These are phyloP conservation scores for Populus hybrid DNA, from an alignment of 441 rosid species.

Conservation along the genomic window DNA sequence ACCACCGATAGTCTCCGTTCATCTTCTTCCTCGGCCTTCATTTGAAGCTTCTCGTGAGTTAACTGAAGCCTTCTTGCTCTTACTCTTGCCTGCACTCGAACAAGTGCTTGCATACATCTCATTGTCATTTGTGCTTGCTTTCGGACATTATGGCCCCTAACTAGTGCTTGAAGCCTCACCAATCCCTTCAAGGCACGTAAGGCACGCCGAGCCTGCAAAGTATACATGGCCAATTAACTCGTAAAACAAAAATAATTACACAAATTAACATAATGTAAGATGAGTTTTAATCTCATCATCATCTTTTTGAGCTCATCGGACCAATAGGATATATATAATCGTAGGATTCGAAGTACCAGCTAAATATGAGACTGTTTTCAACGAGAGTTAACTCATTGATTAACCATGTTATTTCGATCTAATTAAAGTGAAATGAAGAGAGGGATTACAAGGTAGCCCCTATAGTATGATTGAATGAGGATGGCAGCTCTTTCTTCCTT, in stretches of 20 bases:
- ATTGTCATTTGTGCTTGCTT: conserved; percentile 97
- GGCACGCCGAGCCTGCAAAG: conserved; percentile 78
- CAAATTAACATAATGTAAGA: neutral
- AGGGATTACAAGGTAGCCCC: conserved; percentile 75
- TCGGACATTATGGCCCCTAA: conserved; percentile 91
- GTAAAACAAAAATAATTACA: neutral
- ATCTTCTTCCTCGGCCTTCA: conserved; percentile 28
- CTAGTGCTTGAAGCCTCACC: conserved; percentile 90
- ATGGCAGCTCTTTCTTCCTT: conserved; percentile 81
- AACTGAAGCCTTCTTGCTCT: conserved; percentile 69
- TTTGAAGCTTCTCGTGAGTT: conserved; percentile 44
- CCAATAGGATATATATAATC: no score
- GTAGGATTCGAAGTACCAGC: no score
- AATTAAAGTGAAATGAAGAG: neutral
- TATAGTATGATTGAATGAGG: conserved; percentile 70
- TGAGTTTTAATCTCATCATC: neutral
- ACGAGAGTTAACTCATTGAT: neutral
- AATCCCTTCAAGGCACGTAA: conserved; percentile 87
- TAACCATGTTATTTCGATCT: neutral
- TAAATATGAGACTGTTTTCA: neutral
- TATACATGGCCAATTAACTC: neutral
- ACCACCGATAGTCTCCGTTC: conserved; percentile 17
- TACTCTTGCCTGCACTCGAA: conserved; percentile 88
- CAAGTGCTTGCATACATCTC: conserved; percentile 97
- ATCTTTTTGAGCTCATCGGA: no score